Conservation (phyloP, 2,329 filamentous ascomycete species). For the Pestalotiopsis sp. region DNA sequence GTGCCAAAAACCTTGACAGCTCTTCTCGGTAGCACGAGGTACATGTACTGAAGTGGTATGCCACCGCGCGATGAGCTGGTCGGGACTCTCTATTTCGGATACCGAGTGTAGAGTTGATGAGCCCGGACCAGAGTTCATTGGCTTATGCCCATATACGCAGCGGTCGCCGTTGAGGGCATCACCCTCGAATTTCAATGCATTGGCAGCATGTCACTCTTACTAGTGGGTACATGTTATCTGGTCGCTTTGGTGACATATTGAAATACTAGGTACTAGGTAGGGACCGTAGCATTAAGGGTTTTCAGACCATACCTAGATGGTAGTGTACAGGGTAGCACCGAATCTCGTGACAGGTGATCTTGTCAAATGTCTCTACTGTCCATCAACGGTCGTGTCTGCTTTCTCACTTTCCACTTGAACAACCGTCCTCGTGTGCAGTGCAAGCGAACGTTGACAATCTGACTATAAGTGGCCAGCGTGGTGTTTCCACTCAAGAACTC, state of each 20-base stretch:
- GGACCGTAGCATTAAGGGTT: background rate
- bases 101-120: background rate
- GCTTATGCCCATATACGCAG: background rate
- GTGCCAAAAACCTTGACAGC: background rate
- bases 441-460: too few relatives aligned
- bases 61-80: background rate
- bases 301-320: background rate
- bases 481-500: background rate
- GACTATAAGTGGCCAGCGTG: slow-evolving; percentile 3
- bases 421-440: background rate
- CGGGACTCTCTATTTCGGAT: background rate
- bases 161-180: background rate
- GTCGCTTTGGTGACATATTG: background rate
- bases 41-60: background rate
- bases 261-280: background rate
- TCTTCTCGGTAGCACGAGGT: background rate
- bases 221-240: background rate
- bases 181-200: background rate
- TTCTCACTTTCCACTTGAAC: background rate
- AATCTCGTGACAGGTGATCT: background rate
- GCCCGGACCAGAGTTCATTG: too few relatives aligned
- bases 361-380: background rate
- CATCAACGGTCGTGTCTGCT: background rate
- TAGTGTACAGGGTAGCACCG: background rate
- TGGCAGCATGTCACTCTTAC: background rate